Percentiles rank a stretch among this genome's conserved stretches.
Evolutionary conservation across 352 stramenopile species (phyloP).

Genomic region (Hyaloperonospora brassicae): DNA sequence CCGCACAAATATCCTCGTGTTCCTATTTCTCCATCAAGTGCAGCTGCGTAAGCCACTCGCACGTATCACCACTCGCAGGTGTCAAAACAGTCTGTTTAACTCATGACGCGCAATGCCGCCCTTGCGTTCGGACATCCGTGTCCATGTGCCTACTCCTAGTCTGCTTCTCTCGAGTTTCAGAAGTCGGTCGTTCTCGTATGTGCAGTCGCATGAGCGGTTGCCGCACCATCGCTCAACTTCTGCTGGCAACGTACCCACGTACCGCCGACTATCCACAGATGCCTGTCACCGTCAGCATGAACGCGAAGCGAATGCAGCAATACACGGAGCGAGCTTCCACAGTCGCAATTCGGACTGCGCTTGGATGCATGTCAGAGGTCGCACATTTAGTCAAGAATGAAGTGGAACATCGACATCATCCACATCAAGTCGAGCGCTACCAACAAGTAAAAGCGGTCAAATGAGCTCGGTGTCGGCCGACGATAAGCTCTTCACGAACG

Average conservation of each 20-base stretch:
- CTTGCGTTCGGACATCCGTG: constrained; percentile 88
- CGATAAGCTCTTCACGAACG: constrained; percentile 69
- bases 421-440: constrained; percentile 69
- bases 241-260: constrained; percentile 86
- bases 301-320: constrained; percentile 67
- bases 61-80: too few species aligned
- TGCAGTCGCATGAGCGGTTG: constrained; percentile 10
- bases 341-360: constrained; percentile 62
- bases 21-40: constrained; percentile 88
- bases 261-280: constrained; percentile 96
- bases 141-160: too few species aligned
- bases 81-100: constrained; percentile 90
- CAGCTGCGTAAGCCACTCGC: constrained; percentile 90
- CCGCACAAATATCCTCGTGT: constrained; percentile 90
- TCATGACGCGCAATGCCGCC: constrained; percentile 98
- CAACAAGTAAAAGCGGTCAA: constrained; percentile 75
- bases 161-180: constrained; percentile 89
- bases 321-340: constrained; percentile 41
- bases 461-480: constrained; percentile 82
- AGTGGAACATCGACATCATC: constrained; percentile 75
- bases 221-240: constrained; percentile 29
- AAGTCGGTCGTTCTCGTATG: constrained; percentile 57
- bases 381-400: constrained; percentile 93
- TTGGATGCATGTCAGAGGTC: constrained; percentile 95
- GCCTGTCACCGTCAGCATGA: constrained; percentile 80